Percentiles rank a stretch among this genome's conserved stretches.
Conservation (phyloP, 2,329 filamentous ascomycete genomes). For the Stemphylium vesicarium region DNA sequence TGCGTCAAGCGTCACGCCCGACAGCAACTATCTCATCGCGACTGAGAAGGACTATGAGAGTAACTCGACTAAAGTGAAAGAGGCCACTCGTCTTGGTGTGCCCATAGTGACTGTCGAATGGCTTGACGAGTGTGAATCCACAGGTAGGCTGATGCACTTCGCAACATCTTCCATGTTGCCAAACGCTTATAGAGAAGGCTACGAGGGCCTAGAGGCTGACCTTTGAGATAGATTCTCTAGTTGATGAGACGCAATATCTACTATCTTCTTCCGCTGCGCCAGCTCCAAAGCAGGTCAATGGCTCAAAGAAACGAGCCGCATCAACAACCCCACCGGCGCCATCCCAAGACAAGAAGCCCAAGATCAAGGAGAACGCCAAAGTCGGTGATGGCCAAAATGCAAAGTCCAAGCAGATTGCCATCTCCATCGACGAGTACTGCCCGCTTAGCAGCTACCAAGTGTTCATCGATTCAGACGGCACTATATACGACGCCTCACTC, state of each 20-base stretch:
- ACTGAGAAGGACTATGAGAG: conserved; percentile 60
- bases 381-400: conserved; percentile 54
- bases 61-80: conserved; percentile 59
- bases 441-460: conserved; percentile 55
- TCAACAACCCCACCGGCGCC: conserved; percentile 22
- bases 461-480: conserved; percentile 68
- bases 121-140: conserved; percentile 63
- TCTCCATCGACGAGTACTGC: conserved; percentile 58
- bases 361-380: conserved; percentile 44
- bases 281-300: conserved; percentile 21
- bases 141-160: conserved; percentile 34
- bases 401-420: conserved; percentile 50
- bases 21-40: conserved; percentile 64
- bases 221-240: conserved; percentile 28
- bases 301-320: conserved; percentile 43
- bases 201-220: neutral
- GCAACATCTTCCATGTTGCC: neutral
- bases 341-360: conserved; percentile 30
- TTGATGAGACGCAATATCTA: conserved; percentile 50
- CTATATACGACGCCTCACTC: conserved; percentile 79
- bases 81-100: conserved; percentile 56
- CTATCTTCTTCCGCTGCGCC: conserved; percentile 28
- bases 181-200: neutral
- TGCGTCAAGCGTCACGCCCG: conserved; percentile 56
- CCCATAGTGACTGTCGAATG: conserved; percentile 66